phyloP scores from a whole-genome alignment of 352 stramenopile species.

The Elongisporangium undulatum region DNA sequence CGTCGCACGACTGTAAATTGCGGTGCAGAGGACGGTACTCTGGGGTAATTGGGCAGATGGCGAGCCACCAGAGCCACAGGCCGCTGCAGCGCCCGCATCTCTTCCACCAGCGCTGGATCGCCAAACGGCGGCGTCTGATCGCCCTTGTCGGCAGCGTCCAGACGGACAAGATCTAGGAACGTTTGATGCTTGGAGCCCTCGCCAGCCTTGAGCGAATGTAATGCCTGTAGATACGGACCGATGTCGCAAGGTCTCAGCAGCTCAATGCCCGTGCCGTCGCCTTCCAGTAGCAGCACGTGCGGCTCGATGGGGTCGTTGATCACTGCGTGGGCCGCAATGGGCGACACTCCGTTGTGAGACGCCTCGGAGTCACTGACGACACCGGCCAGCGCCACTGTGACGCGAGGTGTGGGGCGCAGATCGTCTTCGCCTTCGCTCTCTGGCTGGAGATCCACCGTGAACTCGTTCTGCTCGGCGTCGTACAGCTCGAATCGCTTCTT shows the following conservation, averaged over 20 bases:
- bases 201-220: slow-evolving; percentile 6
- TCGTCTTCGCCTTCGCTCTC: background rate
- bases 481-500: slow-evolving; percentile 46
- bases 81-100: slow-evolving; percentile 27
- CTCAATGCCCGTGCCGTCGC: slow-evolving; percentile 63
- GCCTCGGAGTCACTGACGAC: slow-evolving; percentile 48
- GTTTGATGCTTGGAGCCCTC: slow-evolving; percentile 3
- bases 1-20: slow-evolving; percentile 46
- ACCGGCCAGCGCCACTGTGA: slow-evolving; percentile 54
- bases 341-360: slow-evolving; percentile 39
- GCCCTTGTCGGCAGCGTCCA: background rate
- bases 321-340: slow-evolving; percentile 49
- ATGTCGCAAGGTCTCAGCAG: slow-evolving; percentile 50
- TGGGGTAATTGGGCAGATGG: slow-evolving; percentile 24
- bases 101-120: slow-evolving; percentile 27
- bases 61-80: slow-evolving; percentile 42
- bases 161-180: slow-evolving; percentile 8
- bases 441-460: slow-evolving; percentile 36
- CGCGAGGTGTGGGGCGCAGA: slow-evolving; percentile 5
- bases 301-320: slow-evolving; percentile 78
- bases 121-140: slow-evolving; percentile 20
- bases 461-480: slow-evolving; percentile 72
- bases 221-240: slow-evolving; percentile 17
- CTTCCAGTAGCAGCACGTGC: slow-evolving; percentile 65
- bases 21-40: slow-evolving; percentile 8